Evolutionary conservation across 1,139 yeast species (phyloP).

Genomic region (Blastobotrys serpentis): DNA sequence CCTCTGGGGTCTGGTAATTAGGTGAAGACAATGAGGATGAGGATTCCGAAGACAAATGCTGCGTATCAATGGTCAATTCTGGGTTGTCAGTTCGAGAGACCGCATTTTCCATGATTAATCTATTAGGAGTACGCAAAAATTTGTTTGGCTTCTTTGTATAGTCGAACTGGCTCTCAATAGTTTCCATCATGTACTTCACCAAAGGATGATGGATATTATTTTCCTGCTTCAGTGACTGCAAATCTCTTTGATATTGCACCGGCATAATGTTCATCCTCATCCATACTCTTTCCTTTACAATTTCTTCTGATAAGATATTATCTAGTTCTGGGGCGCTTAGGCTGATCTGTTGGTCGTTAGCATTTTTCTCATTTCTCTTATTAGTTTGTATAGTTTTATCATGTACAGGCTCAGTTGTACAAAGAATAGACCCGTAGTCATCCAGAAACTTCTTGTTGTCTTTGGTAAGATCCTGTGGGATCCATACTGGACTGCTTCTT

Average conservation of each 20-base stretch:
- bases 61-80: not conserved
- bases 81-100: not conserved
- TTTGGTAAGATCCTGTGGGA: not conserved
- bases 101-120: conserved; percentile 1
- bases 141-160: not conserved
- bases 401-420: not conserved
- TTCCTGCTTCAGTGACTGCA: not conserved
- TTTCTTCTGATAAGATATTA: not conserved
- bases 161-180: not conserved
- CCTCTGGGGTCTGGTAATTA: not conserved
- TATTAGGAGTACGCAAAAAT: not conserved
- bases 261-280: not conserved
- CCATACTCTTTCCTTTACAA: conserved; percentile 1
- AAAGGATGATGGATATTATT: not conserved
- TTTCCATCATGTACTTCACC: not conserved
- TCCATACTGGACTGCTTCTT: not conserved
- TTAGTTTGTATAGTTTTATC: not conserved
- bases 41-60: not conserved
- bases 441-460: not conserved
- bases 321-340: not conserved
- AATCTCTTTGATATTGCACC: not conserved
- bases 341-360: not conserved
- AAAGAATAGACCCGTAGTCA: not conserved
- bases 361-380: not conserved
- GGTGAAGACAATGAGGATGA: not conserved